phyloP scores from a whole-genome alignment of 2,329 filamentous ascomycete genomes.

The Curvularia sp. region DNA sequence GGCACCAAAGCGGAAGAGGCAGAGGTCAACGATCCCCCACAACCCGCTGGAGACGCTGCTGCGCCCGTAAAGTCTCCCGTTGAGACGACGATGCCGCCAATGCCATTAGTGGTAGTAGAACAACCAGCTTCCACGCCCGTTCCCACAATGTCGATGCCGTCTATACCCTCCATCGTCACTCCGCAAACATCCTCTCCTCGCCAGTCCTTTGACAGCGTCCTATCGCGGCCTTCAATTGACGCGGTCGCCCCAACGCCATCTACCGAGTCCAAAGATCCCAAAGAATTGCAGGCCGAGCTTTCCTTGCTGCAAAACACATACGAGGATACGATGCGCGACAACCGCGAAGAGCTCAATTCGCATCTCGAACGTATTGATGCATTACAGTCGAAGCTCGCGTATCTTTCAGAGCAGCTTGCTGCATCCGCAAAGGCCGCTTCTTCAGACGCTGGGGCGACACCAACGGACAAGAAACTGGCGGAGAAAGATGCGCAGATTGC shows the following conservation, averaged over 20 bases:
- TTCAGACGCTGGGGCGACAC: conserved; percentile 33
- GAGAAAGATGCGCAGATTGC: conserved; percentile 93
- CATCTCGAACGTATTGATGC: conserved; percentile 92
- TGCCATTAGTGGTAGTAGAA: conserved; percentile 42
- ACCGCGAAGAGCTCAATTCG: conserved; percentile 81
- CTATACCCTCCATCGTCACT: conserved; percentile 44
- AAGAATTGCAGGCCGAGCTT: conserved; percentile 55
- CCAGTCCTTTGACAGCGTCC: conserved; percentile 45
- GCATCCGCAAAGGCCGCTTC: conserved; percentile 77
- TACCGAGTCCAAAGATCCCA: conserved; percentile 31
- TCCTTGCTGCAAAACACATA: conserved; percentile 60
- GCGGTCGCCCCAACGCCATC: conserved; percentile 46
- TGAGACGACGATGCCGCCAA: conserved; percentile 19
- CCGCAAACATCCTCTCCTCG: conserved; percentile 41
- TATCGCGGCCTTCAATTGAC: conserved; percentile 43
- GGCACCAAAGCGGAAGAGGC: conserved; percentile 22
- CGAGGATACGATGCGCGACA: conserved; percentile 62
- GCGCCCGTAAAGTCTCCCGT: conserved; percentile 4
- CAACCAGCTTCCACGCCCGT: conserved; percentile 43
- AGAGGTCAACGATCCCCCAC: conserved; percentile 22
- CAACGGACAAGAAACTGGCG: conserved; percentile 75
- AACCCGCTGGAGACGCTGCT: conserved; percentile 39
- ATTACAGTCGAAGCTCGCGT: conserved; percentile 87
- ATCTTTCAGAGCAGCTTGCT: conserved; percentile 80
- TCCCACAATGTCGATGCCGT: conserved; percentile 41